phyloP scores from a whole-genome alignment of 305 asterid genomes.

The Monarda citriodora region DNA sequence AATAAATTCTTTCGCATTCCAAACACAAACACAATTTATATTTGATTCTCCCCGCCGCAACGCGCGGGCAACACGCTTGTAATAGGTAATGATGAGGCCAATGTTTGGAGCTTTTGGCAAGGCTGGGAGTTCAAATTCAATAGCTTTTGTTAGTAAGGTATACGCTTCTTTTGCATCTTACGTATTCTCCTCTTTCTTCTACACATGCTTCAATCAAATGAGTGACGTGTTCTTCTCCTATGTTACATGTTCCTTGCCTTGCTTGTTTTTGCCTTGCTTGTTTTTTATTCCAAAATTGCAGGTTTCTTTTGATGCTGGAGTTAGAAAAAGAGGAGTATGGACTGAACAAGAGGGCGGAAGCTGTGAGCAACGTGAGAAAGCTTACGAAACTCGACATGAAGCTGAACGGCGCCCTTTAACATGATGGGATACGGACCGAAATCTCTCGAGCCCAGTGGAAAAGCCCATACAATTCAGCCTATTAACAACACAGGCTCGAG shows the following conservation, averaged over 20 bases:
- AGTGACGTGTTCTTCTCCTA: not conserved
- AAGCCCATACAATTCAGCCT: too few relatives aligned
- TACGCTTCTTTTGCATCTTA: not conserved
- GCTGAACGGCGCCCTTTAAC: conserved; percentile 81
- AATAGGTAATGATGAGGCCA: conserved; percentile 92
- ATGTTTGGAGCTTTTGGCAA: conserved; percentile 97
- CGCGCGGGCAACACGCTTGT: too few relatives aligned
- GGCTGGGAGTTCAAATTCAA: conserved; percentile 86
- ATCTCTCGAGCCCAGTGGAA: too few relatives aligned
- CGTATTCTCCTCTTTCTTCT: not conserved
- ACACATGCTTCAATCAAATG: not conserved
- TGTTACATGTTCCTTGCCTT: not conserved
- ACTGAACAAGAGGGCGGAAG: conserved; percentile 75
- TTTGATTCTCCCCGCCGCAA: too few relatives aligned
- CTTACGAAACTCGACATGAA: conserved; percentile 92
- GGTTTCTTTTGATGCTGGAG: conserved; percentile 60
- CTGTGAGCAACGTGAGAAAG: conserved; percentile 69
- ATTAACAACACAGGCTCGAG: too few relatives aligned
- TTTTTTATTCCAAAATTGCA: conserved; percentile 16
- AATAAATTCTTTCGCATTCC: too few relatives aligned
- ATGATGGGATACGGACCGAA: too few relatives aligned
- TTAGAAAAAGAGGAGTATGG: conserved; percentile 59
- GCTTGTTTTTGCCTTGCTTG: not conserved
- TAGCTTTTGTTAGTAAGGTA: conserved; percentile 94
- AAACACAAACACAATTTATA: too few relatives aligned